A percentile compares a stretch with the other conserved stretches of the same genome.
Evolutionary conservation across 1,139 yeast species (phyloP).

Genomic region (Kodamaea plutei): DNA sequence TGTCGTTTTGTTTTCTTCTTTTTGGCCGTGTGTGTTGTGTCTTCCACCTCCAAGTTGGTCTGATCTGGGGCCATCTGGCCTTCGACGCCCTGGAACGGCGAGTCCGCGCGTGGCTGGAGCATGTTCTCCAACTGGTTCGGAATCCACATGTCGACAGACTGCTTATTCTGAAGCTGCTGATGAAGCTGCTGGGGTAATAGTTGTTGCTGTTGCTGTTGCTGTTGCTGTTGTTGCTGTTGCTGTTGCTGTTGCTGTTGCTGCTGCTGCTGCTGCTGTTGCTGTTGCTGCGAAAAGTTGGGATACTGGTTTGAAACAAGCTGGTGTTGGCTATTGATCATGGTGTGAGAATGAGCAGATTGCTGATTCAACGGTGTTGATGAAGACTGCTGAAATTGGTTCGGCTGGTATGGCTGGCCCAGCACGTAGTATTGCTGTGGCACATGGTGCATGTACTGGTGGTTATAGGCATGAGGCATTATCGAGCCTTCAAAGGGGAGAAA

Average conservation of each 20-base stretch:
- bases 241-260: conserved; percentile 9
- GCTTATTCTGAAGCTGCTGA: no score
- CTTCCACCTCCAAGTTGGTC: not conserved
- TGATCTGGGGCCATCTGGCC: not conserved
- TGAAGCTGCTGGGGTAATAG: not conserved
- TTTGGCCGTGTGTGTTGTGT: conserved; percentile 4
- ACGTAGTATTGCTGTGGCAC: not conserved
- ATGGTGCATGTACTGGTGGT: conserved; percentile 5
- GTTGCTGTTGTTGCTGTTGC: conserved; percentile 6
- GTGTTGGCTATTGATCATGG: conserved; percentile 4
- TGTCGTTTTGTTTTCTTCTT: conserved; percentile 6
- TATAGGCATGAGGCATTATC: conserved; percentile 6
- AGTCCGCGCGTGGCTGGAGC: no score
- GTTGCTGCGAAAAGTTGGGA: conserved; percentile 4
- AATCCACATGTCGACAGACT: no score
- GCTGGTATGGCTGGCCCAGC: not conserved
- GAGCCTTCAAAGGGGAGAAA: conserved; percentile 9
- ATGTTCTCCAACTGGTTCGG: no score
- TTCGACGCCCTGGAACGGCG: not conserved
- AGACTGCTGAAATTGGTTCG: not conserved
- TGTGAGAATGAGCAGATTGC: no score
- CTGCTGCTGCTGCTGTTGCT: conserved; percentile 6
- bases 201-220: conserved; percentile 2
- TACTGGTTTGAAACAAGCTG: no score
- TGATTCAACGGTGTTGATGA: not conserved